phyloP scores from a whole-genome alignment of 768 basidiomycete species.

The Pholiota molesta region DNA sequence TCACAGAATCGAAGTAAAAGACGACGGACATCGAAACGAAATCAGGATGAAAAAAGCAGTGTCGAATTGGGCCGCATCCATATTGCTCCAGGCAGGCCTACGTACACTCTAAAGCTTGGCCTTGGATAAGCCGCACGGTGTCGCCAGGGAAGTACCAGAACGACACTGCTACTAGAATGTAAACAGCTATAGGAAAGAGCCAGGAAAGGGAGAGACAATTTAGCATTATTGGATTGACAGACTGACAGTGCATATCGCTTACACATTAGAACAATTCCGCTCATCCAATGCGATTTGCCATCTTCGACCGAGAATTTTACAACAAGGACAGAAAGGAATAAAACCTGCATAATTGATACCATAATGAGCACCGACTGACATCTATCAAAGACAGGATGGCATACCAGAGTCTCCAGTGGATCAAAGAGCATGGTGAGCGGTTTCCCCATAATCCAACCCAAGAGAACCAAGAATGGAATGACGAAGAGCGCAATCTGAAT shows the following conservation, averaged over 20 bases:
- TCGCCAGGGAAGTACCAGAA: constrained; percentile 44
- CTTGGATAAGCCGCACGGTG: constrained; percentile 35
- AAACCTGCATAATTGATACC: constrained; percentile 21
- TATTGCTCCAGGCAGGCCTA: constrained; percentile 6
- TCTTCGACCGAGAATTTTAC: constrained; percentile 49
- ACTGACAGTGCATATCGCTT: constrained; percentile 11
- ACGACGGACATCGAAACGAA: not conserved
- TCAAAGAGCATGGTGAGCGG: constrained; percentile 43
- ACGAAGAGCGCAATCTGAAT: constrained; percentile 26
- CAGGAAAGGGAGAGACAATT: not conserved
- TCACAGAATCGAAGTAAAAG: not conserved
- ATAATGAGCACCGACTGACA: not conserved
- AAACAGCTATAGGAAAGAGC: constrained; percentile 28
- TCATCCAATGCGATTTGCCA: constrained; percentile 53
- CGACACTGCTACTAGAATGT: constrained; percentile 37
- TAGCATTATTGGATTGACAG: not conserved
- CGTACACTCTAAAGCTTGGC: constrained; percentile 32
- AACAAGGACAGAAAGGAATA: constrained; percentile 43
- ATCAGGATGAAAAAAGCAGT: too few relatives aligned
- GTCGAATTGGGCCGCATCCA: too few relatives aligned
- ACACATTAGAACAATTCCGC: constrained; percentile 41
- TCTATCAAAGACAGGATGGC: constrained; percentile 12
- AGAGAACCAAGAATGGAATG: not conserved
- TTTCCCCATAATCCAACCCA: constrained; percentile 44
- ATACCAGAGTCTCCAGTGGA: constrained; percentile 40